Base-by-base conservation (phyloP, 2,329 filamentous ascomycete species). In the Diaporthe nobilis region DNA sequence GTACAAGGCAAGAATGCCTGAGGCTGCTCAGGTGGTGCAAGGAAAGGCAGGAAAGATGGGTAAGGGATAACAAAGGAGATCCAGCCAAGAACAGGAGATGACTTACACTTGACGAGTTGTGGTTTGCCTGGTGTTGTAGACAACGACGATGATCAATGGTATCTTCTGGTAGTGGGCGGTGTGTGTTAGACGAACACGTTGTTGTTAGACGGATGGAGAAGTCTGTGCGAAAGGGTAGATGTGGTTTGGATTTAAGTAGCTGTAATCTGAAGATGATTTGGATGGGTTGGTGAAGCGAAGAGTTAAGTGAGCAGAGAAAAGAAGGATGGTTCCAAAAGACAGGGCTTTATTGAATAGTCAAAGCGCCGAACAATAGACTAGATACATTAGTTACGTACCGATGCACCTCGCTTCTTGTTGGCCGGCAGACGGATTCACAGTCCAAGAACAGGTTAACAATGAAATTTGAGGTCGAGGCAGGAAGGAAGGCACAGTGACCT, bases 401-500 rank as follows among this genome's bases (percentile, higher is more conserved):
- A 5, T 25, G 65, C 53, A 53, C 31, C 13, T 10, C 15, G 34
- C 10, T n/a, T 28, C 3, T 51, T 37, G 31, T 20, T 13, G 34
- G 63, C 44, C 8, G 34, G 15, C 34, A 39, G 61, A 39, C 10
- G 9, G 28, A 12, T 31, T 42, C 34, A 4, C 15, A 31, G 22
- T 22, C 17, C 49, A 70, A 39, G 31, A 39, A 4, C 47, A 20
- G 22, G 63, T 7, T 10, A 12, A 53, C 47, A 68, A 68, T 68
- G 65, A 17, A 42, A 15, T 55, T 12, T 12, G 34, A 55, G 9
- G n/a, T 3, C n/a, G 3, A 22, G 34, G 65, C 22, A 70, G 65
- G 65, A 70, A 55, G 34, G 49, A 55, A 70, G 37, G 65, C 34
- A 20, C n/a, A 39, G 49, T 28, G 49, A 13, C 65, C 65, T 15